These are phyloP conservation scores for Metarhizium sp. DNA, from an alignment of 2,329 filamentous ascomycete species.

Conservation along the genomic window DNA sequence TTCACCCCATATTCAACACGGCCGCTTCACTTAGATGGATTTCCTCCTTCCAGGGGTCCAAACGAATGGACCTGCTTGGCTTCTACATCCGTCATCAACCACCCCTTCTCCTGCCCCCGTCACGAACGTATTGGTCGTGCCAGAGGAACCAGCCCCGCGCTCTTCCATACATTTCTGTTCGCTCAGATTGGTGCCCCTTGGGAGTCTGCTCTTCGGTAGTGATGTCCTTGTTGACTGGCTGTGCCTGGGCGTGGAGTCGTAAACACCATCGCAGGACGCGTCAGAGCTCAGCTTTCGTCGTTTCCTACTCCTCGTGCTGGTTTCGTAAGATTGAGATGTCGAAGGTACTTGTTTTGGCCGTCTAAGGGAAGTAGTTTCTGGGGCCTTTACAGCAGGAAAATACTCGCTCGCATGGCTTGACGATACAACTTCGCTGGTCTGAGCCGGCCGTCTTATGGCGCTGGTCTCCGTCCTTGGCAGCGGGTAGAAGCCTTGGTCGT, in stretches of 20 bases:
- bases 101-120: neutral
- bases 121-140: neutral
- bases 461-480: slow-evolving; percentile 1
- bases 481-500: slow-evolving; percentile 28
- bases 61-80: neutral
- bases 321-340: neutral
- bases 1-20: no score
- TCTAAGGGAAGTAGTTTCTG: neutral
- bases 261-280: neutral
- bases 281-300: neutral
- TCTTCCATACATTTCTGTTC: neutral
- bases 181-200: neutral
- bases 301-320: neutral
- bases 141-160: neutral
- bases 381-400: neutral
- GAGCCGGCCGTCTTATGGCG: neutral
- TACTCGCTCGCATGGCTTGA: neutral
- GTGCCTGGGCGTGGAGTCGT: neutral
- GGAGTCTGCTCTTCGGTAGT: neutral
- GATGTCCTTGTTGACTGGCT: neutral
- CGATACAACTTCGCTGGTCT: neutral
- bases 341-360: neutral
- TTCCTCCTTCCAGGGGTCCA: neutral
- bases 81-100: neutral
- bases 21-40: neutral